These are phyloP conservation scores for Fagopyrum tataricum DNA, from an alignment of 148 eudicot species.

Conservation along the genomic window DNA sequence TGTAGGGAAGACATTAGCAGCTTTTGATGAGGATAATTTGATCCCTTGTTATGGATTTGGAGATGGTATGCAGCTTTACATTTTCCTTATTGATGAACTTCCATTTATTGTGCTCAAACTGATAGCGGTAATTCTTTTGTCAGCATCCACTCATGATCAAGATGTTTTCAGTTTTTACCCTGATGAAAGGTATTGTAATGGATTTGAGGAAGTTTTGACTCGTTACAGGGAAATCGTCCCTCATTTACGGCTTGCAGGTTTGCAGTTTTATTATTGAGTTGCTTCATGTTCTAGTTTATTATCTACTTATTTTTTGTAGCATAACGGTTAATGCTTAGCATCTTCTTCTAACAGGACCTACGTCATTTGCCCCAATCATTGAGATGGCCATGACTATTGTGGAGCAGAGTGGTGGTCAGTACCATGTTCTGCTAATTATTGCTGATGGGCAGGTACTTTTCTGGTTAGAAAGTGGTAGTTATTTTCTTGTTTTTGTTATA, in stretches of 20 bases:
- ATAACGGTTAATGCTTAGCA: conserved; percentile 8
- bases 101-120: background rate
- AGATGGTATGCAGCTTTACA: conserved; percentile 52
- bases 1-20: conserved; percentile 79
- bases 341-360: conserved; percentile 49
- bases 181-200: conserved; percentile 63
- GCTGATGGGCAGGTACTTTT: conserved; percentile 91
- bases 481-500: background rate
- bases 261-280: conserved; percentile 7
- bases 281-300: background rate
- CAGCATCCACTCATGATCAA: conserved; percentile 92
- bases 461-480: background rate
- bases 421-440: conserved; percentile 81
- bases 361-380: conserved; percentile 90
- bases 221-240: conserved; percentile 77
- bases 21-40: conserved; percentile 89
- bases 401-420: conserved; percentile 90
- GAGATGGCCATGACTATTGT: conserved; percentile 90
- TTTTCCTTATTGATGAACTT: background rate
- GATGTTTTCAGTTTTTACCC: conserved; percentile 79
- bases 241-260: conserved; percentile 77
- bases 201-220: conserved; percentile 81
- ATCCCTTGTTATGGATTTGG: conserved; percentile 98
- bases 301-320: background rate
- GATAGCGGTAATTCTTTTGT: conserved; percentile 5